phyloP scores from a whole-genome alignment of 2,329 filamentous ascomycete species.

The Neurospora crassa region DNA sequence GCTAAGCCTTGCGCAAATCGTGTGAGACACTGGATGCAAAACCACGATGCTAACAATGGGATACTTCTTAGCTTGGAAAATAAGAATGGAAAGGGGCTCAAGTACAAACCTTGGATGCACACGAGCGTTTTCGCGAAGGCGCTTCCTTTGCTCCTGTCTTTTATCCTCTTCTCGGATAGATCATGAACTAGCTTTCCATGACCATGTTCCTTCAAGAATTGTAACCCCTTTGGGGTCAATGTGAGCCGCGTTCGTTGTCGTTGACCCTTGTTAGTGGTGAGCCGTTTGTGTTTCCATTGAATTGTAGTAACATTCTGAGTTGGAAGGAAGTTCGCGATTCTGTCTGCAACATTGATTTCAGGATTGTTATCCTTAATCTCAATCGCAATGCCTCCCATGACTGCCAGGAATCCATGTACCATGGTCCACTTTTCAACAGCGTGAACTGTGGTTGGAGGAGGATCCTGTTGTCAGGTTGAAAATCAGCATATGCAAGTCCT shows the following conservation, averaged over 20 bases:
- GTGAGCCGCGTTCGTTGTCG: background rate
- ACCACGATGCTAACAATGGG: background rate
- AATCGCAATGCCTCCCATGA: constrained; percentile 3
- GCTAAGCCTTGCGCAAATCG: background rate
- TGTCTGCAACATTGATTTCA: accelerated
- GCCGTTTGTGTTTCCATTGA: too few relatives aligned
- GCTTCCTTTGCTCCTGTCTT: constrained; percentile 1
- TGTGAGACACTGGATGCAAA: constrained; percentile 1
- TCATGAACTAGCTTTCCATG: background rate
- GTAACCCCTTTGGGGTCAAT: background rate
- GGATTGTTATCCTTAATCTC: background rate
- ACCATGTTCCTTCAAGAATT: background rate
- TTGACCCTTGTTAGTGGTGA: background rate
- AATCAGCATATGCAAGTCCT: too few relatives aligned
- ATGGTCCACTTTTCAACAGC: background rate
- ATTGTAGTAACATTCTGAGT: too few relatives aligned
- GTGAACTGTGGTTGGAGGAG: too few relatives aligned
- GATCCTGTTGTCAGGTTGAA: too few relatives aligned
- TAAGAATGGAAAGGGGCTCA: background rate
- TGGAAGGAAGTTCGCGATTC: background rate
- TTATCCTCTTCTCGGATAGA: background rate
- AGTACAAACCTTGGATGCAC: background rate
- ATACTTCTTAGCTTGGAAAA: background rate
- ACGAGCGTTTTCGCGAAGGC: background rate
- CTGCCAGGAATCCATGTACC: constrained; percentile 4